Base-by-base conservation (phyloP, 163 green algal genomes). In the Coccomyxa subellipsoidea region DNA sequence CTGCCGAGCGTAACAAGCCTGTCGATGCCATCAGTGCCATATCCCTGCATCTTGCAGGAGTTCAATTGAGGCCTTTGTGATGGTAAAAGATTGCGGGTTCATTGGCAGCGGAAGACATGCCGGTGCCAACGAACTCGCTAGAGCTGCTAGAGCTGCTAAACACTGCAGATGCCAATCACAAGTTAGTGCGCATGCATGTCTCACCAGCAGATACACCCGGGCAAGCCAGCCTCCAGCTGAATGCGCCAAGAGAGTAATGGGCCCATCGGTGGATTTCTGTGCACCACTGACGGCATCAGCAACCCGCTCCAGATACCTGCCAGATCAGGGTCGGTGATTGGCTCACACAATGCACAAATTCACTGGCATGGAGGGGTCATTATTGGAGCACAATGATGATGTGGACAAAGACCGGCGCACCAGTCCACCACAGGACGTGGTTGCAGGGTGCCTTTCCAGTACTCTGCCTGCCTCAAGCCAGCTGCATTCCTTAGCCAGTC, bases 341-440 rank as follows among this genome's bases (percentile, higher is more conserved):
- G n/a, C n/a, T n/a, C n/a, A n/a, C n/a, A n/a, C n/a, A n/a, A n/a
- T n/a, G n/a, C n/a, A n/a, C n/a, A n/a, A n/a, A n/a, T n/a, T n/a
- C n/a, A n/a, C n/a, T n/a, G n/a, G 35, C 66, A 78, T 92, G 59
- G 35, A 54, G 31, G n/a, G n/a, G n/a, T n/a, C n/a, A n/a, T n/a
- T n/a, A n/a, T n/a, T n/a, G n/a, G n/a, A n/a, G n/a, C n/a, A n/a
- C n/a, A n/a, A n/a, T n/a, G n/a, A n/a, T n/a, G 15, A 59, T 59
- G 47, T 12, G 47, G 23, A 12, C 23, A 18, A 36, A 75, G 38
- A 80, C 39, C 29, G 35, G 69, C 71, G 54, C 37, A 93, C 92
- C 95, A 99, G 88, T 98, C 89, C 3, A 99, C 95, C 10, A 93
- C 93, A n/a, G 93, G 95, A 18, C 95, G 84, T 25, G 96, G 96